phyloP scores from a whole-genome alignment of 1,139 yeast species.

The Scheffersomyces titani region DNA sequence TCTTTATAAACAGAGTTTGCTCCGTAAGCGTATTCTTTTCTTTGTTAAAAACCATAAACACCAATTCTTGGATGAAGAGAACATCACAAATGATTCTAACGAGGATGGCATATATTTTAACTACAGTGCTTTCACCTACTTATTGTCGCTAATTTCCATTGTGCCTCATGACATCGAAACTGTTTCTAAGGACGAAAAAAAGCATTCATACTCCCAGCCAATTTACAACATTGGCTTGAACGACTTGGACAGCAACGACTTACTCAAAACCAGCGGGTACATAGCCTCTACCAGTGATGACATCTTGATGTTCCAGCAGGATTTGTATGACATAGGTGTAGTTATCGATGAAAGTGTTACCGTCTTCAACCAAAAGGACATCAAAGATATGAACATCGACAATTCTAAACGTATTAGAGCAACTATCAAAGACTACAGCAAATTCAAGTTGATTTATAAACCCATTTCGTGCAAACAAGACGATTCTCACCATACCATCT shows the following conservation, averaged over 20 bases:
- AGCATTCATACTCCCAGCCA: constrained; percentile 40
- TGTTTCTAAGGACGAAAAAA: constrained; percentile 14
- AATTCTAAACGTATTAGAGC: constrained; percentile 21
- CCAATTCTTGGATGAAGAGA: constrained; percentile 1
- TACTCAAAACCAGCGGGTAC: constrained; percentile 34
- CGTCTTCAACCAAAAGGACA: constrained; percentile 6
- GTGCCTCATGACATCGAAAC: constrained; percentile 33
- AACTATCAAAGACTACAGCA: constrained; percentile 38
- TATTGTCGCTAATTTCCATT: constrained; percentile 38
- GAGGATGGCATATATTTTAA: constrained; percentile 5
- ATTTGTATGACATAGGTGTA: constrained; percentile 53
- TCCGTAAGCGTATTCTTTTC: constrained; percentile 62
- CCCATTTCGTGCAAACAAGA: constrained; percentile 15
- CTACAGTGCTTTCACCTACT: constrained; percentile 34
- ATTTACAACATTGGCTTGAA: constrained; percentile 66
- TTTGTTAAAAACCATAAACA: constrained; percentile 32
- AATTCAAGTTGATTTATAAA: constrained; percentile 36
- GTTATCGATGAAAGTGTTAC: constrained; percentile 22
- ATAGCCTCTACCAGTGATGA: constrained; percentile 76
- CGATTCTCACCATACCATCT: constrained; percentile 1
- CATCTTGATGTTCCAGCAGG: constrained; percentile 56
- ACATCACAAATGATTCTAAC: constrained; percentile 1
- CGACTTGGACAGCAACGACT: constrained; percentile 39
- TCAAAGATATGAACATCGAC: constrained; percentile 11
- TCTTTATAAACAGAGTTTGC: constrained; percentile 66